Conservation (phyloP, 306 rosid species). For the Vigna nakashimae region DNA sequence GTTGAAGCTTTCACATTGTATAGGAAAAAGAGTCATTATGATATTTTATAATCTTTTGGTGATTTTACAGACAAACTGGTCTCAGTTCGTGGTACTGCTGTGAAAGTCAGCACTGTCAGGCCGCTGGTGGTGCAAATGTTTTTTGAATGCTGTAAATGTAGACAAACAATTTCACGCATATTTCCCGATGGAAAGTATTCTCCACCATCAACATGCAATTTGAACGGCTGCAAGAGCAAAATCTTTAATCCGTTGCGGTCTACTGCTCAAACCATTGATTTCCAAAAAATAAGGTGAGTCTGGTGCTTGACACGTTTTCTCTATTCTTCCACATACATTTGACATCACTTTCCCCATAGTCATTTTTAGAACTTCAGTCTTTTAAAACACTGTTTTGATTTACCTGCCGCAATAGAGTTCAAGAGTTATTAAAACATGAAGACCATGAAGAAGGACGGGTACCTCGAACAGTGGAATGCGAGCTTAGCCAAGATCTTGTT, state of each 20-base stretch:
- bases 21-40: conserved; percentile 21
- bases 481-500: conserved; percentile 87
- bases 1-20: conserved; percentile 11
- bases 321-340: conserved; percentile 14
- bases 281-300: conserved; percentile 86
- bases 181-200: conserved; percentile 94
- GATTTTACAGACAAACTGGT: conserved; percentile 78
- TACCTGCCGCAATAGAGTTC: conserved; percentile 58
- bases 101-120: conserved; percentile 79
- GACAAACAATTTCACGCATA: conserved; percentile 59
- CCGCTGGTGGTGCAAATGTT: conserved; percentile 85
- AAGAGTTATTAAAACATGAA: conserved; percentile 82
- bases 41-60: conserved; percentile 31
- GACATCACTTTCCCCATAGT: neutral
- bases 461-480: conserved; percentile 98
- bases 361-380: conserved; percentile 16
- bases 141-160: conserved; percentile 85
- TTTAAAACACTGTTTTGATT: conserved; percentile 21
- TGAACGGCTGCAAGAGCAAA: conserved; percentile 94
- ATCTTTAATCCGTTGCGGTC: conserved; percentile 71
- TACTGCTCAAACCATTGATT: conserved; percentile 79
- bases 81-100: conserved; percentile 92
- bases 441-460: conserved; percentile 97
- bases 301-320: conserved; percentile 34
- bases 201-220: conserved; percentile 74